Evolutionary conservation across 768 basidiomycete genomes (phyloP), one percentile per base, ranked within the genome.

Genomic region (Amanita rubescens): DNA sequence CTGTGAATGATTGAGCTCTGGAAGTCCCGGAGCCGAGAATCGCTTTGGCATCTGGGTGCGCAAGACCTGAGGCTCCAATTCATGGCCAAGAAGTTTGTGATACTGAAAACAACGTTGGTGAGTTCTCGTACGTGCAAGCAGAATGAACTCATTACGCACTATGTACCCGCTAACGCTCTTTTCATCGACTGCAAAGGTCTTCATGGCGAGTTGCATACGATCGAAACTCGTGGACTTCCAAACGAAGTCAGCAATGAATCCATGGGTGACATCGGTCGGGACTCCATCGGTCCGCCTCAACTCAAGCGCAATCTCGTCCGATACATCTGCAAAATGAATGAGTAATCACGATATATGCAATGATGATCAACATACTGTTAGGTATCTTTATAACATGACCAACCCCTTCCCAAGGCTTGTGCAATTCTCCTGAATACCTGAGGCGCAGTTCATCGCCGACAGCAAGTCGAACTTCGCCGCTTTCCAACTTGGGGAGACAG

Each of bases 191-290:
- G 96, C 96, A 65, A 99, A 99, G 1, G 94, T 98, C 79, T 97
- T 98, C 95, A 99, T 98, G 0, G 96, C 95, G 32, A 93, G 78
- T 66, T 99, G 96, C 96, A 99, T 99, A 46, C 96, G 80, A 67
- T 99, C 96, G 63, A 99, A 99, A 68, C 95, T 98, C 1, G 96
- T 99, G 4, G 94, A 94, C 70, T 99, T 99, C 96, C 96, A 99
- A 4, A 99, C 95, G 63, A 98, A 99, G 67, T 99, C 96, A n/a
- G 87, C 96, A 0, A 90, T 85, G 63, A 96, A 98, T 60, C 91
- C 90, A 65, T 94, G 92, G 0, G 92, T 93, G 69, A 92, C 82
- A 30, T 98, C 95, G 15, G 86, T 82, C 5, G 96, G 96, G 6
- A 95, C 94, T 14, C 92, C 92, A 59, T 98, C 95, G 1, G 90